Conservation (phyloP, 2,329 filamentous ascomycete species). For the Ceratocystis papillata region DNA sequence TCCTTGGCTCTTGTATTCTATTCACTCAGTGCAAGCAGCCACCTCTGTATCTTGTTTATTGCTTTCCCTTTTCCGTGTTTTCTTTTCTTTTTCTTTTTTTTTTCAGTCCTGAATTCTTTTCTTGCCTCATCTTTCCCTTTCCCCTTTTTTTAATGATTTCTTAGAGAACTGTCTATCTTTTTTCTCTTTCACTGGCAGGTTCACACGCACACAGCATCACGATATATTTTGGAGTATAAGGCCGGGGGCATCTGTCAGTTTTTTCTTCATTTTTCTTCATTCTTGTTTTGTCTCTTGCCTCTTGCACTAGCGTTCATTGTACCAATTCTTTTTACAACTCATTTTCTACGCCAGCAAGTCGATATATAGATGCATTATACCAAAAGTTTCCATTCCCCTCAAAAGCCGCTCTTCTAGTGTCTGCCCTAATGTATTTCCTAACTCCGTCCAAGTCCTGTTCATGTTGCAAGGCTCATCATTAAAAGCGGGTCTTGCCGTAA, state of each 20-base stretch:
- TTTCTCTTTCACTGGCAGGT: neutral
- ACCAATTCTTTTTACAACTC: neutral
- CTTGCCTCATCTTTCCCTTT: neutral
- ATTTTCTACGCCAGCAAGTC: neutral
- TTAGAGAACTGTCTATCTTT: too few species aligned
- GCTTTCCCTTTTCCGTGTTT: neutral
- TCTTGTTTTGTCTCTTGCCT: neutral
- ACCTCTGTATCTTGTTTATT: neutral
- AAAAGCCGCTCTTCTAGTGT: neutral
- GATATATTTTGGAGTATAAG: neutral
- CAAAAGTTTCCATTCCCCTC: neutral
- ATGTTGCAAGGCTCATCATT: too few species aligned
- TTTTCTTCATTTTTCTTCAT: neutral
- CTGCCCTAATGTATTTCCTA: neutral
- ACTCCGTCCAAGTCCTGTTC: neutral
- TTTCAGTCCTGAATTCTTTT: neutral
- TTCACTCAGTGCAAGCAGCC: neutral
- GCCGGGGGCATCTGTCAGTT: neutral
- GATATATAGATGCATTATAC: neutral
- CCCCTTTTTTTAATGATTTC: neutral
- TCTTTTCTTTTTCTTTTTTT: neutral
- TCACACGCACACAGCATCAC: neutral
- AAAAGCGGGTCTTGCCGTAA: slow-evolving; percentile 3
- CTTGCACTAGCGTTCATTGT: slow-evolving; percentile 11
- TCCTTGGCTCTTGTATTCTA: too few species aligned